Conservation (phyloP, 768 basidiomycete species). For the Nidularia sp. region DNA sequence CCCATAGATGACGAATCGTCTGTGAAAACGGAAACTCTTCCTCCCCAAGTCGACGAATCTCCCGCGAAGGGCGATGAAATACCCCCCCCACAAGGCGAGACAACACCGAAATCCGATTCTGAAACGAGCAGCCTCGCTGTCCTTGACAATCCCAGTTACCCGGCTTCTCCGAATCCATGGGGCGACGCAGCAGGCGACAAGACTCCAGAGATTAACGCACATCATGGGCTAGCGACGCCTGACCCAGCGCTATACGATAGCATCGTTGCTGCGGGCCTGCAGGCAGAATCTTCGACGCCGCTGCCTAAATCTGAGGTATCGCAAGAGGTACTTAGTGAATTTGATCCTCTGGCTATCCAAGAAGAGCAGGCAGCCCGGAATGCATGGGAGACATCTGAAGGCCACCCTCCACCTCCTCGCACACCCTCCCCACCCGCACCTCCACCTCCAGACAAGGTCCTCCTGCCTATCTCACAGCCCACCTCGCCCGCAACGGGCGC, state of each 20-base stretch:
- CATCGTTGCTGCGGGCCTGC: conserved; percentile 30
- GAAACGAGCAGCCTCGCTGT: not conserved
- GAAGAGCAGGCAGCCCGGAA: conserved; percentile 58
- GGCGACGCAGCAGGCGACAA: conserved; percentile 16
- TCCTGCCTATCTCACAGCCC: conserved; percentile 17
- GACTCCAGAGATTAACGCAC: conserved; percentile 10
- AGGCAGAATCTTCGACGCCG: conserved; percentile 17
- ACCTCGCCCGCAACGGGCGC: conserved; percentile 20
- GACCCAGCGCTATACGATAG: conserved; percentile 42
- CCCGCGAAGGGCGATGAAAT: too few relatives aligned
- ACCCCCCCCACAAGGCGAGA: not conserved
- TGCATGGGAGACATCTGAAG: conserved; percentile 62
- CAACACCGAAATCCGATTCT: not conserved
- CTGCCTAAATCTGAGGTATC: conserved; percentile 17
- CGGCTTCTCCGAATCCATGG: conserved; percentile 37
- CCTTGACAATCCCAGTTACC: conserved; percentile 1
- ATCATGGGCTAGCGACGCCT: conserved; percentile 25
- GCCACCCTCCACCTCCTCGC: conserved; percentile 51
- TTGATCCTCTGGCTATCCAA: conserved; percentile 60
- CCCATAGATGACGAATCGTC: too few relatives aligned
- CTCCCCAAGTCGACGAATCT: too few relatives aligned
- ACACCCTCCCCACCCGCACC: conserved; percentile 32
- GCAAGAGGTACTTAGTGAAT: conserved; percentile 53
- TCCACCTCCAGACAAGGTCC: conserved; percentile 32
- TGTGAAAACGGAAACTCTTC: too few relatives aligned